Evolutionary conservation across 1,139 yeast genomes (phyloP).

Genomic region (Pneumocystis oryctolagi): DNA sequence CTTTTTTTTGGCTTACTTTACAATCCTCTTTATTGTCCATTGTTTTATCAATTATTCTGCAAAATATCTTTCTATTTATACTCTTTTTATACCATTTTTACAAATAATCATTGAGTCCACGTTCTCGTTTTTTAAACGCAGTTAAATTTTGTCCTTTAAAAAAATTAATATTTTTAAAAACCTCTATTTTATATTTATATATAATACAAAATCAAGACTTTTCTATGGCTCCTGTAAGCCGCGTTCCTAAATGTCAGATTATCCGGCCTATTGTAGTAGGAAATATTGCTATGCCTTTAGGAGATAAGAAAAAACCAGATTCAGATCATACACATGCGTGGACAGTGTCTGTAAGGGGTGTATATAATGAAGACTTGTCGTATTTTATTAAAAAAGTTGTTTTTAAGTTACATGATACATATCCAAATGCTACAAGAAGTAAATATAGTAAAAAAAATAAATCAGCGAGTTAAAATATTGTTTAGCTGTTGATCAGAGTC

Average conservation of each 20-base stretch:
- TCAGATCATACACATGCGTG: constrained; percentile 87
- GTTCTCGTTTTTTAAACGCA: not conserved
- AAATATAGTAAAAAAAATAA: not conserved
- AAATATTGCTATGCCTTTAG: constrained; percentile 63
- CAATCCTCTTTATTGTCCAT: not conserved
- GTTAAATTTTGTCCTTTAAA: no score
- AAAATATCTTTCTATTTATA: not conserved
- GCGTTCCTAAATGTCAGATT: constrained; percentile 9
- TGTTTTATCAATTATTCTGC: not conserved
- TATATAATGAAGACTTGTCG: constrained; percentile 65
- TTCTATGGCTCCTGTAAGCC: not conserved
- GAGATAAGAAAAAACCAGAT: constrained; percentile 51
- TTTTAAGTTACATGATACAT: constrained; percentile 88
- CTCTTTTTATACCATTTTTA: no score
- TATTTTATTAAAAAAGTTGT: constrained; percentile 80
- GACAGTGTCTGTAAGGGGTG: constrained; percentile 87
- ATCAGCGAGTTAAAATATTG: constrained; percentile 54
- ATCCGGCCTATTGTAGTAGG: constrained; percentile 70
- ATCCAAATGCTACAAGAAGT: constrained; percentile 61
- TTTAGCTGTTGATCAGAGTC: constrained; percentile 22
- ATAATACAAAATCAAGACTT: not conserved
- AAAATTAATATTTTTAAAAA: not conserved
- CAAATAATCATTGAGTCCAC: not conserved
- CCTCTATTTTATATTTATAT: not conserved
- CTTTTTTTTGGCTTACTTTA: not conserved